These are phyloP conservation scores for Geopyxis carbonaria DNA, from an alignment of 495 filamentous ascomycete genomes.

Conservation along the genomic window DNA sequence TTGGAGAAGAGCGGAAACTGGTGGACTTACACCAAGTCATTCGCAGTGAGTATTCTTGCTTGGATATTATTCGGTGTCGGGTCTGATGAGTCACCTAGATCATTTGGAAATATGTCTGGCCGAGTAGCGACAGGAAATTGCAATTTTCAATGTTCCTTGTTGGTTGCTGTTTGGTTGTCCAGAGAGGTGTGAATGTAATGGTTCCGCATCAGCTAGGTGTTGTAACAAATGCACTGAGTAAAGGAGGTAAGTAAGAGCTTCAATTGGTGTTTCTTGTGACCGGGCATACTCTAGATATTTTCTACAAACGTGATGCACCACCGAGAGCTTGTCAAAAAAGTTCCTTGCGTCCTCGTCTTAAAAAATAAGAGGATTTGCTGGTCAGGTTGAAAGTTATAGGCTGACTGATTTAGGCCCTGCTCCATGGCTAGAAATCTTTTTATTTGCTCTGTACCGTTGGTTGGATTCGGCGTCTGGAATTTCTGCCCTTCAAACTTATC, in stretches of 20 bases:
- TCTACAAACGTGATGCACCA: too few relatives aligned
- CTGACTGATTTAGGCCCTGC: constrained; percentile 25
- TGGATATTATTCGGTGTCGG: neutral
- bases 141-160: constrained; percentile 41
- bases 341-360: too few relatives aligned
- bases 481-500: constrained; percentile 35
- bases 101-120: constrained; percentile 51
- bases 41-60: constrained; percentile 30
- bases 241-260: constrained; percentile 19
- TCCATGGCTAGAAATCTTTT: constrained; percentile 37
- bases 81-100: constrained; percentile 26
- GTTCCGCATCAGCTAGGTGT: constrained; percentile 51
- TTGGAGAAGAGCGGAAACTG: constrained; percentile 46
- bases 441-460: constrained; percentile 39
- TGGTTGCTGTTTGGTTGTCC: constrained; percentile 41
- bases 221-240: constrained; percentile 38
- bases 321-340: too few relatives aligned
- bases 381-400: too few relatives aligned
- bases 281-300: too few relatives aligned
- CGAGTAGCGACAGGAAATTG: constrained; percentile 36
- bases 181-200: constrained; percentile 45
- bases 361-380: too few relatives aligned
- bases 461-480: constrained; percentile 41
- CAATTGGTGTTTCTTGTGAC: neutral
- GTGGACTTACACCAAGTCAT: constrained; percentile 46